Evolutionary conservation across 2,329 filamentous ascomycete genomes (phyloP).

Genomic region (Fusarium fracticaudum): DNA sequence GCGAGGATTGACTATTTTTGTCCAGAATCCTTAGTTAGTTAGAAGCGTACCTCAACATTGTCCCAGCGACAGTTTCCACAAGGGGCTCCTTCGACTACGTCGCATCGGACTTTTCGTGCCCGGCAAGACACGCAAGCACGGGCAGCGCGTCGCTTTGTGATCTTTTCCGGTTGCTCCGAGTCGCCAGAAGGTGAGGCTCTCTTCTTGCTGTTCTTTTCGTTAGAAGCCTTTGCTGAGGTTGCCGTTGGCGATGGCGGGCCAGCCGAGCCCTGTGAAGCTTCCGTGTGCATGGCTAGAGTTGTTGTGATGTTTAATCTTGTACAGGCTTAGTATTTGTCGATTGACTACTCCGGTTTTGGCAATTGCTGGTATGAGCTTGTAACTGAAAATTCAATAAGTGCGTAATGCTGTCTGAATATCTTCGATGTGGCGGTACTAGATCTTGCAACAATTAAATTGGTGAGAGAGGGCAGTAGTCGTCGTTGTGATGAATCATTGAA

Average conservation of each 20-base stretch:
- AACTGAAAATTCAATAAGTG: background rate
- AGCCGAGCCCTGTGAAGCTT: conserved; percentile 39
- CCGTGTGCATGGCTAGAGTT: conserved; percentile 34
- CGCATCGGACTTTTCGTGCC: conserved; percentile 90
- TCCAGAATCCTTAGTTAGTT: conserved; percentile 3
- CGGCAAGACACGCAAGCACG: conserved; percentile 91
- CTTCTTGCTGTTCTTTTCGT: conserved; percentile 48
- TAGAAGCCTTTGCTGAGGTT: conserved; percentile 39
- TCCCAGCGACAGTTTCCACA: conserved; percentile 89
- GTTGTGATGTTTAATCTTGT: background rate
- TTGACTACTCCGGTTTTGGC: background rate
- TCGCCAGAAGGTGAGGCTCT: conserved; percentile 45
- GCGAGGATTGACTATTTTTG: conserved; percentile 4
- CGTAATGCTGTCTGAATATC: background rate
- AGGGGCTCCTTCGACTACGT: conserved; percentile 88
- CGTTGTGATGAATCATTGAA: conserved; percentile 31
- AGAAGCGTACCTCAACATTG: conserved; percentile 67
- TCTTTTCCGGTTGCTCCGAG: conserved; percentile 54
- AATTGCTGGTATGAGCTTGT: background rate
- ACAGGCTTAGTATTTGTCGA: background rate
- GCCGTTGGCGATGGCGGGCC: conserved; percentile 45
- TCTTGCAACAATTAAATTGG: conserved; percentile 1
- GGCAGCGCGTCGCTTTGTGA: conserved; percentile 83
- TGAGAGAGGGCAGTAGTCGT: background rate
- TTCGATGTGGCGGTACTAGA: conserved; percentile 3